Evolutionary conservation across 495 filamentous ascomycete species (phyloP).

Genomic region (Tuber calosporum): DNA sequence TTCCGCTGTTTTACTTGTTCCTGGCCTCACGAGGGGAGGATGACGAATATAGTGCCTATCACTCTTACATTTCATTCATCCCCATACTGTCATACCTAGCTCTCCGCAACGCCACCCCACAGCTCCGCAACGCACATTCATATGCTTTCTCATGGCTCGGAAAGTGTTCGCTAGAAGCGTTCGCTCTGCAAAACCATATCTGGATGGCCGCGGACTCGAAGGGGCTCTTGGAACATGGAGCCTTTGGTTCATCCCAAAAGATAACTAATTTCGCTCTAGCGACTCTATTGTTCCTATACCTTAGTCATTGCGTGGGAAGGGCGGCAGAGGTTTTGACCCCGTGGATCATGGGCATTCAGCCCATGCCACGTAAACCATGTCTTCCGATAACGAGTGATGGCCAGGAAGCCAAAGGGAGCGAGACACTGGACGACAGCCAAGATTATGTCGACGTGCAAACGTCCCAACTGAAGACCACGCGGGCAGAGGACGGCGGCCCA

Average conservation of each 20-base stretch:
- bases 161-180: constrained; percentile 52
- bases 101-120: constrained; percentile 48
- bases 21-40: constrained; percentile 42
- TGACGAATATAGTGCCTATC: constrained; percentile 47
- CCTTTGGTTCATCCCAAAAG: constrained; percentile 42
- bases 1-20: constrained; percentile 43
- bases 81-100: constrained; percentile 51
- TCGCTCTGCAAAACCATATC: constrained; percentile 56
- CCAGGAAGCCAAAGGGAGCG: constrained; percentile 9
- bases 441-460: constrained; percentile 4
- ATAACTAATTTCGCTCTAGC: constrained; percentile 43
- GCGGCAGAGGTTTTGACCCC: constrained; percentile 44
- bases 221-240: constrained; percentile 49
- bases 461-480: constrained; percentile 5
- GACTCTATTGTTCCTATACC: constrained; percentile 46
- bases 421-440: constrained; percentile 6
- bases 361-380: constrained; percentile 12
- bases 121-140: constrained; percentile 46
- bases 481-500: background rate
- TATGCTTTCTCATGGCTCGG: constrained; percentile 51
- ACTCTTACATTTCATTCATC: constrained; percentile 52
- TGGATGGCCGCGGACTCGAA: constrained; percentile 57
- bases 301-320: constrained; percentile 41
- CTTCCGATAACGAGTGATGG: constrained; percentile 14
- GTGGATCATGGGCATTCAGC: constrained; percentile 44